Evolutionary conservation across 805 yeast genomes (phyloP), one percentile per base, ranked within the genome.

Genomic region (Teunomyces stri): DNA sequence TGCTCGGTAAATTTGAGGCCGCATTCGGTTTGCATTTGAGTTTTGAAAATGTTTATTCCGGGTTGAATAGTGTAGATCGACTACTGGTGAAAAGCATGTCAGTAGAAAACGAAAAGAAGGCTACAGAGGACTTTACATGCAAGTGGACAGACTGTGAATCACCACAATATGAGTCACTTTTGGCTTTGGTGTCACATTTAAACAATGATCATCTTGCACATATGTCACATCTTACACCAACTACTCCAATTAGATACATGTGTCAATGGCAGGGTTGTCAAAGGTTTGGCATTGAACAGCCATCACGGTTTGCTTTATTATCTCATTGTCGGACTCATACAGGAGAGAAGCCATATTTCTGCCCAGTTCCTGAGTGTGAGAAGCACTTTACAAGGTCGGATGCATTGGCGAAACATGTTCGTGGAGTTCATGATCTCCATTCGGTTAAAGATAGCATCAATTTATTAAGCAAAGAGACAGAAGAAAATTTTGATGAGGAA

Each of bases 271-370:
- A 68, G 33, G 76, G 72, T 7, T 85, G 91, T 58, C 62, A 76
- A 11, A 53, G 81, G 12, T 70, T 66, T 45, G 85, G 83, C 4
- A 60, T 75, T 1, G 68, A 68, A 22, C 83, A 78, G 56, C 80
- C 80, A 12, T 75, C 81, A 9, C 58, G 82, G 43, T 78, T 78
- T 61, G 84, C 85, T 0, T 68, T 86, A 28, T 69, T 82, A 0
- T 72, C 85, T 0, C 92, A 85, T 58, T 68, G 84, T 53, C 62
- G 88, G 46, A 72, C 80, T 1, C 92, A 86, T 60, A 80, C 86
- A 0, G 83, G 85, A 1, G 87, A 84, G 55, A 75, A 75, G 55
- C 88, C 88, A 30, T 82, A 77, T 53, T 46, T 36, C 12, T 86
- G 92, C 60, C 72, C 78, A 1, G 68, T 84, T 11, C 87, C 87